Percentiles rank a stretch among this genome's conserved stretches.
Evolutionary conservation across 1,139 yeast species (phyloP).

Genomic region (Candida sanyaensis): DNA sequence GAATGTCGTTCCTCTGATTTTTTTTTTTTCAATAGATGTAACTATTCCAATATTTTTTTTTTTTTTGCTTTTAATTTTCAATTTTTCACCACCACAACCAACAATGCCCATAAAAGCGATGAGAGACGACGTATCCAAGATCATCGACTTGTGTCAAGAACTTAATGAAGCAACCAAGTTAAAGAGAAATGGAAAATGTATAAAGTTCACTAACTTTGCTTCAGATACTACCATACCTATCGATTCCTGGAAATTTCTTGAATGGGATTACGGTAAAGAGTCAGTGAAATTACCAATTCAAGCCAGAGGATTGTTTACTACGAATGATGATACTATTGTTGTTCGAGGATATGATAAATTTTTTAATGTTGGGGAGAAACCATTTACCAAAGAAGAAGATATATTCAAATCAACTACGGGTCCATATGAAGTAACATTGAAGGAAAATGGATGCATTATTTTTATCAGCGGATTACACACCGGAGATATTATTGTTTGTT

Average conservation of each 20-base stretch:
- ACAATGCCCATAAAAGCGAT: not conserved
- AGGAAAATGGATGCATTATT: conserved; percentile 93
- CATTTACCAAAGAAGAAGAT: conserved; percentile 49
- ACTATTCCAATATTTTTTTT: not conserved
- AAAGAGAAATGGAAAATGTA: conserved; percentile 26
- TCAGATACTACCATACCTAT: conserved; percentile 15
- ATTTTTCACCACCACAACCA: not conserved
- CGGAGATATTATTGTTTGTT: conserved; percentile 78
- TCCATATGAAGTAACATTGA: conserved; percentile 78
- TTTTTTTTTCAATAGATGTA: no score
- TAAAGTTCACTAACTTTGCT: conserved; percentile 21
- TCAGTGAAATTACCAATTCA: conserved; percentile 58
- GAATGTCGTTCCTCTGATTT: no score
- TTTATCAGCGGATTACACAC: conserved; percentile 74
- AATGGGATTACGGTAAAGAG: conserved; percentile 76
- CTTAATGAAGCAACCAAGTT: conserved; percentile 20
- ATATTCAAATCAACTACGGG: conserved; percentile 57
- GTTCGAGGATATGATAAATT: conserved; percentile 95
- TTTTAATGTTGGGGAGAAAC: conserved; percentile 74
- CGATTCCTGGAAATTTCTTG: conserved; percentile 78
- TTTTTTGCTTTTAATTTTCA: not conserved
- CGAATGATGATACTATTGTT: conserved; percentile 48
- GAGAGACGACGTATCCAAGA: conserved; percentile 16
- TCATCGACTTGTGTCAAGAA: conserved; percentile 15
- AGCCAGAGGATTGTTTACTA: conserved; percentile 86